phyloP scores from a whole-genome alignment of 2,329 filamentous ascomycete species.

The Pseudogymnoascus sp. region DNA sequence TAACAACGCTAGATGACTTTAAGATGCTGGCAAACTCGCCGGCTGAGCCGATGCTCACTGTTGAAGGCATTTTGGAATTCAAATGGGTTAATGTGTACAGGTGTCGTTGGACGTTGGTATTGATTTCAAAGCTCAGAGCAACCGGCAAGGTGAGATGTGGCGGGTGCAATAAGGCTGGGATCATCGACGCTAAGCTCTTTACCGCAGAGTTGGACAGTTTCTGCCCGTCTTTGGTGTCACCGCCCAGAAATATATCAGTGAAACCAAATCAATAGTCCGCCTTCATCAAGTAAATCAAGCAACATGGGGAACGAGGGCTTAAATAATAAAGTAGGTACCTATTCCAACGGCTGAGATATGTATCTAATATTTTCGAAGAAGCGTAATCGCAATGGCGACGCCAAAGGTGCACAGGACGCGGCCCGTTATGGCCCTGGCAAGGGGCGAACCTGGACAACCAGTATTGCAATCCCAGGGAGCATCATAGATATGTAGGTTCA shows the following conservation, averaged over 20 bases:
- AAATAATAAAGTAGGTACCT: background rate
- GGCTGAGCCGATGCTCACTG: conserved; percentile 54
- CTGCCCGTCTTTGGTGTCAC: conserved; percentile 10
- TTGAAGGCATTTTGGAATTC: conserved; percentile 16
- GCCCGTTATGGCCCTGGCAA: conserved; percentile 58
- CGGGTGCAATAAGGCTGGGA: background rate
- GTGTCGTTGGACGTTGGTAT: background rate
- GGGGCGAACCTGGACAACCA: conserved; percentile 64
- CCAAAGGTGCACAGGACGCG: conserved; percentile 26
- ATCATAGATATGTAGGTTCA: conserved; percentile 61
- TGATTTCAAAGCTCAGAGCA: conserved; percentile 5
- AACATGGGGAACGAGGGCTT: background rate
- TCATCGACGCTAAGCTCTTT: conserved; percentile 4
- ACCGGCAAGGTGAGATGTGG: conserved; percentile 8
- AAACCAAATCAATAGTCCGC: background rate
- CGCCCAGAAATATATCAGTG: conserved; percentile 1
- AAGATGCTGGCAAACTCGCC: conserved; percentile 67
- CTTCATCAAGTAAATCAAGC: background rate
- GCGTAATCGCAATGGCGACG: conserved; percentile 27
- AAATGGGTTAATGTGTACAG: background rate
- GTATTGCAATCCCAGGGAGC: conserved; percentile 70
- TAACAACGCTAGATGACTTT: conserved; percentile 66
- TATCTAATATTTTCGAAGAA: conserved; percentile 21
- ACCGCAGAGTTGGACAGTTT: background rate
- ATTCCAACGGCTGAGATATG: background rate